Base-by-base conservation (phyloP, 176 grass and related monocot genomes). In the Oryza glumipatula region DNA sequence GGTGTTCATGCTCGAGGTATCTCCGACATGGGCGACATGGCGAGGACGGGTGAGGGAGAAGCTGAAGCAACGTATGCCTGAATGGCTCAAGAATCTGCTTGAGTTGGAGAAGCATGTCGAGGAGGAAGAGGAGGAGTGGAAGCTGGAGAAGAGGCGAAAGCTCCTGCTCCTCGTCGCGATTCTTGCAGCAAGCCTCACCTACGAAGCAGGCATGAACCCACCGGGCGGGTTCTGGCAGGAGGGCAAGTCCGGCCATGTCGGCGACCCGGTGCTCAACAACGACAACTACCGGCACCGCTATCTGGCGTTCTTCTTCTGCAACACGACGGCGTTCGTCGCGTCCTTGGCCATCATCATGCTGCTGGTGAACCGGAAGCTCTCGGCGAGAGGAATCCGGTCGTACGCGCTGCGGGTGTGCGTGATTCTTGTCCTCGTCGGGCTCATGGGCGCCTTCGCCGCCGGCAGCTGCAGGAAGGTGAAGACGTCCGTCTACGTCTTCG, bases 271-370 rank as follows among this genome's bases (percentile, higher is more conserved):
- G 48, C 86, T 92, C 38, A 39, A 39, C 17, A 61, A 48, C 35
- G 67, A 92, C 78, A 83, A 78, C 68, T 86, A 81, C 83, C 82
- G 0, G 7, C 77, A 30, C 13, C 86, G 81, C 16, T 92, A 89
- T 86, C 38, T 51, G 30, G 68, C 73, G 1, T 92, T 92, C 86
- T 92, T 89, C 44, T 86, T 83, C n/a, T 85, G 83, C 78, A 92
- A 92, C 13, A 73, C 78, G 6, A 86, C 86, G 1, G 78, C 90
- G 1, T 89, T 92, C 21, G 54, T 89, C 3, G 47, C 82, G 14
- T 92, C 86, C 4, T 28, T 89, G 6, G 86, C 83, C 70, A 78
- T 92, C 78, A 89, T 89, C 74, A 78, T 83, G 79, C 65, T 92
- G 61, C 71, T 92, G 58, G 75, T 89, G 56, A 92, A 86, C 79